Evolutionary conservation across 208 protist genomes (phyloP).

Genomic region (Leptomonas pyrrhocoris): DNA sequence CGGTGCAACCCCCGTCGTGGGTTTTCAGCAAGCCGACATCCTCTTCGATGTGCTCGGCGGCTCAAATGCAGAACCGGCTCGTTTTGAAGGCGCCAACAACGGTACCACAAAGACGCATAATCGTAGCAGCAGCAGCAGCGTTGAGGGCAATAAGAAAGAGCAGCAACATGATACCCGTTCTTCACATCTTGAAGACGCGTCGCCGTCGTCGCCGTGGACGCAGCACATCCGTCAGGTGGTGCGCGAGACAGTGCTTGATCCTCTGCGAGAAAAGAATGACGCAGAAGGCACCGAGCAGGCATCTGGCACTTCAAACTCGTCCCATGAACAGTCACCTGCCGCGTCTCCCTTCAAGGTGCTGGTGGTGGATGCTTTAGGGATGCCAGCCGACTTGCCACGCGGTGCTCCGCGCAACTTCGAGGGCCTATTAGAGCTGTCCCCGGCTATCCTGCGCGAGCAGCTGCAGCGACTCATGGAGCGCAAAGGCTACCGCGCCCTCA

Average conservation of each 20-base stretch:
- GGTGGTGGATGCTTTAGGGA: slow-evolving; percentile 74
- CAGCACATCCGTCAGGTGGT: slow-evolving; percentile 39
- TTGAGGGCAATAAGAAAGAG: neutral
- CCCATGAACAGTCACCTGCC: neutral
- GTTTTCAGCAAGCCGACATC: slow-evolving; percentile 2
- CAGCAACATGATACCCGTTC: neutral
- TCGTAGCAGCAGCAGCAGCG: neutral
- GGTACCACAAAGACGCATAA: neutral
- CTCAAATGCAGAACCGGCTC: neutral
- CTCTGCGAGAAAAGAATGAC: slow-evolving; percentile 1
- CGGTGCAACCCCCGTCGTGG: no score
- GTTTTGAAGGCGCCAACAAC: neutral
- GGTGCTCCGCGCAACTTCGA: slow-evolving; percentile 52
- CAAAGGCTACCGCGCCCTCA: slow-evolving; percentile 48
- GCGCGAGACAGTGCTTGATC: slow-evolving; percentile 31
- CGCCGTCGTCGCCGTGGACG: slow-evolving; percentile 4
- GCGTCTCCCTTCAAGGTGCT: slow-evolving; percentile 43
- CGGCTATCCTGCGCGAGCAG: slow-evolving; percentile 44
- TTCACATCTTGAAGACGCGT: neutral
- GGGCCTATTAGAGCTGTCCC: slow-evolving; percentile 55
- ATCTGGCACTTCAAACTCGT: neutral
- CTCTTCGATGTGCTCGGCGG: slow-evolving; percentile 16
- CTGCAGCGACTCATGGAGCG: slow-evolving; percentile 41
- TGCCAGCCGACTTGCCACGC: slow-evolving; percentile 61
- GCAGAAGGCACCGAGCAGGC: neutral